Evolutionary conservation across 2,329 filamentous ascomycete genomes (phyloP).

Genomic region (Sarocladium brachiariae): DNA sequence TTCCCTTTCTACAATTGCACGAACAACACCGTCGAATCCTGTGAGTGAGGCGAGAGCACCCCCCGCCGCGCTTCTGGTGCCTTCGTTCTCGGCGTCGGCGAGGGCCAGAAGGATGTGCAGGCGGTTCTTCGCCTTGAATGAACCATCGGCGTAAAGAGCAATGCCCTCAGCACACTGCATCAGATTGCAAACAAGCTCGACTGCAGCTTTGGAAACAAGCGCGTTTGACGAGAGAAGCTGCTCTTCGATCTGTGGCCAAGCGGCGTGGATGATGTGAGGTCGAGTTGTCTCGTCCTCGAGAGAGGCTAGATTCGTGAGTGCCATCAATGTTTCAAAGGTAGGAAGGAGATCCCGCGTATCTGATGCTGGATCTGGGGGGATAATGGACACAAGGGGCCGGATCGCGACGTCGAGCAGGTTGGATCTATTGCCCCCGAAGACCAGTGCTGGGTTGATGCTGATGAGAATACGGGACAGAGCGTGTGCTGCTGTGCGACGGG

Average conservation of each 20-base stretch:
- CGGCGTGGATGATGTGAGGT: slow-evolving; percentile 62
- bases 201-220: slow-evolving; percentile 72
- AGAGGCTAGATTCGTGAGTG: slow-evolving; percentile 88
- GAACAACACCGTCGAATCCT: slow-evolving; percentile 66
- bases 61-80: slow-evolving; percentile 75
- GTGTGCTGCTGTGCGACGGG: slow-evolving; percentile 61
- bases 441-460: slow-evolving; percentile 73
- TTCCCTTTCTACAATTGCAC: slow-evolving; percentile 62
- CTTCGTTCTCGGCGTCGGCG: slow-evolving; percentile 74
- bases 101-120: slow-evolving; percentile 82
- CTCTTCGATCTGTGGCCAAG: slow-evolving; percentile 75
- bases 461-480: slow-evolving; percentile 81
- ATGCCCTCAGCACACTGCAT: slow-evolving; percentile 63
- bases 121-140: slow-evolving; percentile 61
- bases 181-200: slow-evolving; percentile 88
- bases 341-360: slow-evolving; percentile 74
- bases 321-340: slow-evolving; percentile 83
- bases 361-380: slow-evolving; percentile 55
- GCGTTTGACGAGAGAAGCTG: slow-evolving; percentile 70
- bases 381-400: slow-evolving; percentile 68
- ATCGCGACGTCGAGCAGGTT: slow-evolving; percentile 74
- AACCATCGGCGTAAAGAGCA: slow-evolving; percentile 61
- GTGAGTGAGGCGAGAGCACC: slow-evolving; percentile 84
- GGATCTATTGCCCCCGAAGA: slow-evolving; percentile 73
- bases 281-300: slow-evolving; percentile 61